A percentile compares a stretch with the other conserved stretches of the same genome.
phyloP scores from a whole-genome alignment of 2,329 filamentous ascomycete species.

The Ophiostoma montium region DNA sequence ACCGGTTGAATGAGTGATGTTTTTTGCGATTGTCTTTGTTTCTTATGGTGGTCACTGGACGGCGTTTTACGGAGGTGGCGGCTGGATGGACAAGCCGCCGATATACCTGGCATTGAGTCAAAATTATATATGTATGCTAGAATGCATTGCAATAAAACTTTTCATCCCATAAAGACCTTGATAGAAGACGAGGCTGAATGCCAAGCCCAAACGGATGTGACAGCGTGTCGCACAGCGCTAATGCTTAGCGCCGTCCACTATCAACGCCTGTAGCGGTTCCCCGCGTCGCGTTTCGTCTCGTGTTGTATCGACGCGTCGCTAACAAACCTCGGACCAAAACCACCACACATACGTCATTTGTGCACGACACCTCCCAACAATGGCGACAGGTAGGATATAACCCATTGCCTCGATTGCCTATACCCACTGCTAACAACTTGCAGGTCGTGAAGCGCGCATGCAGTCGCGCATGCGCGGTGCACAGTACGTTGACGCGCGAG shows the following conservation, averaged over 20 bases:
- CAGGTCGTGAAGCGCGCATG: slow-evolving; percentile 47
- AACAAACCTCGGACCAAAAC: neutral
- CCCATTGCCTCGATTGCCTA: too few species aligned
- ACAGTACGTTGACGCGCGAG: slow-evolving; percentile 30
- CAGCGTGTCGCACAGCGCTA: neutral
- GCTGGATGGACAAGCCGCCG: neutral
- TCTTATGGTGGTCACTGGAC: neutral
- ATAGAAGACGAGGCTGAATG: too few species aligned
- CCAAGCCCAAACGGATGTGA: neutral
- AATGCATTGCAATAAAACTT: too few species aligned
- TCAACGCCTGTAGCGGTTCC: too few species aligned
- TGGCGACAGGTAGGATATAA: too few species aligned
- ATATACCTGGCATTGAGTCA: too few species aligned
- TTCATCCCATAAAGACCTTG: too few species aligned
- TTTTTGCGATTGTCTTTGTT: neutral
- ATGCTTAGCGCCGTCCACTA: neutral
- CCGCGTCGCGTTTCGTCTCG: slow-evolving; percentile 1
- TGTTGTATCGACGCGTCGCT: neutral
- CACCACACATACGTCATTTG: neutral
- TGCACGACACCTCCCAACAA: neutral
- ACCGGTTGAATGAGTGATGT: neutral
- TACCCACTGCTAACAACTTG: neutral
- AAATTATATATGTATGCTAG: too few species aligned
- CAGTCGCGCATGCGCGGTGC: slow-evolving; percentile 51
- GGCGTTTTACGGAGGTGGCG: neutral